Base-by-base conservation (phyloP, 1,284 basidiomycete species). In the Coniferiporia weirii region DNA sequence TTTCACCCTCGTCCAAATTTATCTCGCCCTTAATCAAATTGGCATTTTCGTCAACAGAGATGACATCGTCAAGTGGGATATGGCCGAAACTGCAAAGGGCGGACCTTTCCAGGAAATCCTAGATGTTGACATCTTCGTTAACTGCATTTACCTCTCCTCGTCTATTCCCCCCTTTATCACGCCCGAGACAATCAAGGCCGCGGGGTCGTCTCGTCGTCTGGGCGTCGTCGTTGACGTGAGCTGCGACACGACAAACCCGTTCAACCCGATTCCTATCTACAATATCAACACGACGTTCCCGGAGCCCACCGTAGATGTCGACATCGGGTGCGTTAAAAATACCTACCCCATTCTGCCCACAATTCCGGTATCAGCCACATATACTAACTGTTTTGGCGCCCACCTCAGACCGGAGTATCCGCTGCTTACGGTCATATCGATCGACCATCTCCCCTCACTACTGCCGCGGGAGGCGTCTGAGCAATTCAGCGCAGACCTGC, bases 221-320 rank as follows among this genome's bases (percentile, higher is more conserved):
- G 81, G 85, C 38, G 87, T 95, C 47, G 86, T 99, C 53, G 96
- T 99, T 44, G 97, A 99, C 71, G 97, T 99, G 66, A 97, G 94
- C 72, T 99, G 97, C 77, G 97, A 99, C 75, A 99, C 97, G 27
- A 99, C 95, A 59, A 99, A 99, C 76, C 95, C 96, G 27, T 91
- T 92, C 83, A 99, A 99, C 75, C 97, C 97, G 0, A 89, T 99
- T 67, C 97, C 97, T 15, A 89, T 99, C 65, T 99, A 99, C 78
- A 80, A 75, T 61, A 84, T 97, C 76, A 98, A 98, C 77, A 99
- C 97, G 17, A 96, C 94, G 2, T 99, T 99, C 73, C 84, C 89
- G 57, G 81, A 92, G 64, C 97, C 97, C 10, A 98, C 96, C 1
- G 93, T 98, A 47, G 80, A 88, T 63, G 95, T 97, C 52, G 82